Evolutionary conservation across 495 filamentous ascomycete genomes (phyloP).

Genomic region (Polyplosphaeria fusca): DNA sequence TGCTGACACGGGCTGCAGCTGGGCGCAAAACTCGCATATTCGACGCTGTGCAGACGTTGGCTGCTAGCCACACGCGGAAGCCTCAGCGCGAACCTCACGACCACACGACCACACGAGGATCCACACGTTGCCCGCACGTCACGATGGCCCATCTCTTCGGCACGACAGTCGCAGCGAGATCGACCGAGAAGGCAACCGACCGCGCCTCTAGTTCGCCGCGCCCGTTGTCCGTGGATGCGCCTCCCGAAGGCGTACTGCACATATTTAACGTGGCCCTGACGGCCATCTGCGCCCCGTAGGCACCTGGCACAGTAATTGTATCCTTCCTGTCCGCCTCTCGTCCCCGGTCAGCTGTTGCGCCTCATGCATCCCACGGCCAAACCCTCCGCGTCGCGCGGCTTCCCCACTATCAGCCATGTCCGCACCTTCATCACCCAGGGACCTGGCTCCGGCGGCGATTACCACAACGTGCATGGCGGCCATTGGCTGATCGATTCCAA

Average conservation of each 20-base stretch:
- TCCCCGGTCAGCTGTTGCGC: background rate
- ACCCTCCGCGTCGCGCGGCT: constrained; percentile 34
- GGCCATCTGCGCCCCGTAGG: constrained; percentile 12
- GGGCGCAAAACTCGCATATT: background rate
- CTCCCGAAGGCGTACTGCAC: constrained; percentile 1
- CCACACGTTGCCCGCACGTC: constrained; percentile 8
- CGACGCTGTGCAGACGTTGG: background rate
- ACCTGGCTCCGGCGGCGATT: constrained; percentile 85
- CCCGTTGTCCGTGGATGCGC: background rate
- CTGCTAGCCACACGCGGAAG: background rate
- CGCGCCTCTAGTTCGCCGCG: constrained; percentile 6
- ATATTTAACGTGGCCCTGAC: constrained; percentile 2
- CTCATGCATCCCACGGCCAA: constrained; percentile 13
- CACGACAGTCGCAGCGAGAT: constrained; percentile 28
- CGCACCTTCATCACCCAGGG: constrained; percentile 80
- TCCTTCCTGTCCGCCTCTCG: background rate
- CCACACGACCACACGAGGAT: constrained; percentile 1
- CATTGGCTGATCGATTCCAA: constrained; percentile 90
- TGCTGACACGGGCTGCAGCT: background rate
- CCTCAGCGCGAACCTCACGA: constrained; percentile 5
- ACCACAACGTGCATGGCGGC: constrained; percentile 90
- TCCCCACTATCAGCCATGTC: constrained; percentile 75
- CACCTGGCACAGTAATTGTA: no score
- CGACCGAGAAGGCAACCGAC: constrained; percentile 21
- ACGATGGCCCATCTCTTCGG: constrained; percentile 21